Percentiles rank a stretch among this genome's conserved stretches.
These are phyloP conservation scores for Stephanodiscus minutulus DNA, from an alignment of 108 stramenopile genomes.

Conservation along the genomic window DNA sequence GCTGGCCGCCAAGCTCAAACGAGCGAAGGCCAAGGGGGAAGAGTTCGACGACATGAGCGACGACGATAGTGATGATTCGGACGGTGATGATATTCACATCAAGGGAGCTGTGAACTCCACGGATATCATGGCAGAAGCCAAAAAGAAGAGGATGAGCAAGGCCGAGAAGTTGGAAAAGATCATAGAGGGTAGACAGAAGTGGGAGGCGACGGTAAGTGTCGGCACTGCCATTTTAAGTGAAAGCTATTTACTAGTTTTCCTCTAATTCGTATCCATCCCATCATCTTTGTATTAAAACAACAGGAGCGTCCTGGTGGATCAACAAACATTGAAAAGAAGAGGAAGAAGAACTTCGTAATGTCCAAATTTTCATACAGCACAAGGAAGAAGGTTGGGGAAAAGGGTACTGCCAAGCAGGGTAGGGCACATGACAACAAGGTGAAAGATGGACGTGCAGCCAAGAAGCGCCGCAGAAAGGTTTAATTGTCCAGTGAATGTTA, in stretches of 20 bases:
- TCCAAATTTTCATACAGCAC: conserved; percentile 63
- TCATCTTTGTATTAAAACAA: not conserved
- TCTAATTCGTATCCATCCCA: not conserved
- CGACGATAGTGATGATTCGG: conserved; percentile 59
- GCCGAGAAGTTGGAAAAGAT: conserved; percentile 79
- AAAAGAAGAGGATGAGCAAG: conserved; percentile 75
- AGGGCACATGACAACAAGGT: conserved; percentile 42
- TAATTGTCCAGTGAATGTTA: conserved; percentile 26
- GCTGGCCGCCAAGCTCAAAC: conserved; percentile 77
- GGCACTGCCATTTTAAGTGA: not conserved
- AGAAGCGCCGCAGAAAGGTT: conserved; percentile 81
- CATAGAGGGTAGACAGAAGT: conserved; percentile 72
- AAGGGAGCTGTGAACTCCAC: conserved; percentile 68
- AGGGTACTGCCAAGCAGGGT: conserved; percentile 57
- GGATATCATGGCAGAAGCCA: conserved; percentile 86
- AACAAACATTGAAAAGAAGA: conserved; percentile 90
- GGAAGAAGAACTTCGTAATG: conserved; percentile 93
- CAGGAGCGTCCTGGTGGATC: conserved; percentile 81
- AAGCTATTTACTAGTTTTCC: not conserved
- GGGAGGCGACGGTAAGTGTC: conserved; percentile 64
- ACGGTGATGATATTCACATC: conserved; percentile 70
- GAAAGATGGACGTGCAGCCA: conserved; percentile 61
- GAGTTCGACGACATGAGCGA: conserved; percentile 79
- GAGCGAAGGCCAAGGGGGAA: conserved; percentile 69
- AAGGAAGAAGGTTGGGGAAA: conserved; percentile 64